phyloP scores from a whole-genome alignment of 441 rosid genomes.

The Erodium chrysanthum region DNA sequence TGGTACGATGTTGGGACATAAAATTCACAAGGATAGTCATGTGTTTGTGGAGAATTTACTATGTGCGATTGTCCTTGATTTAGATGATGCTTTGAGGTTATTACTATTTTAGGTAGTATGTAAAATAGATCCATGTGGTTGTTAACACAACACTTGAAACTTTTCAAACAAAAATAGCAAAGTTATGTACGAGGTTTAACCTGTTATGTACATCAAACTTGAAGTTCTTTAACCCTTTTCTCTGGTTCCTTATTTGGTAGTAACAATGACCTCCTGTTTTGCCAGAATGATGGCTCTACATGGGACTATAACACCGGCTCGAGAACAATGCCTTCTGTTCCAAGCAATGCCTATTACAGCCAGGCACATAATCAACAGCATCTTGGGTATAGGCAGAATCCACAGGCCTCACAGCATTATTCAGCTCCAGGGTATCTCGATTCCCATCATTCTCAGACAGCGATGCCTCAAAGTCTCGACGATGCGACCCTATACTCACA shows the following conservation, averaged over 20 bases:
- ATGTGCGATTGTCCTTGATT: too few relatives aligned
- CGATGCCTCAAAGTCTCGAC: conserved; percentile 5
- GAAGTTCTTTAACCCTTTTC: not conserved
- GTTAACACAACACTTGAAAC: too few relatives aligned
- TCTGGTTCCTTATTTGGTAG: not conserved
- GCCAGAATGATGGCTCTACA: conserved; percentile 23
- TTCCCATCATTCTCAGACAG: conserved; percentile 18
- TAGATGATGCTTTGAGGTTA: too few relatives aligned
- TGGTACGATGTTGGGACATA: too few relatives aligned
- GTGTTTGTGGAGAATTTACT: too few relatives aligned
- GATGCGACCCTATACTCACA: conserved; percentile 17
- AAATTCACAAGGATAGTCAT: too few relatives aligned
- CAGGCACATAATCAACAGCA: conserved; percentile 23
- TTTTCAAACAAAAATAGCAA: not conserved
- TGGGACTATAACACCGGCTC: conserved; percentile 23
- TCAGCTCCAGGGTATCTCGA: conserved; percentile 19
- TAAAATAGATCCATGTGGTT: too few relatives aligned
- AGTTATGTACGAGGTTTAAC: not conserved
- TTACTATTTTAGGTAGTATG: too few relatives aligned
- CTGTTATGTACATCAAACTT: not conserved
- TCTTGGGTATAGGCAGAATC: conserved; percentile 22
- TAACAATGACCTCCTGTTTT: not conserved
- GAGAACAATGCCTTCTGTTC: conserved; percentile 18
- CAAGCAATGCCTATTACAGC: conserved; percentile 16
- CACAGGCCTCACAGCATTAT: conserved; percentile 24